Evolutionary conservation across 176 grass and related monocot genomes (phyloP).

Genomic region (Avena eriantha): DNA sequence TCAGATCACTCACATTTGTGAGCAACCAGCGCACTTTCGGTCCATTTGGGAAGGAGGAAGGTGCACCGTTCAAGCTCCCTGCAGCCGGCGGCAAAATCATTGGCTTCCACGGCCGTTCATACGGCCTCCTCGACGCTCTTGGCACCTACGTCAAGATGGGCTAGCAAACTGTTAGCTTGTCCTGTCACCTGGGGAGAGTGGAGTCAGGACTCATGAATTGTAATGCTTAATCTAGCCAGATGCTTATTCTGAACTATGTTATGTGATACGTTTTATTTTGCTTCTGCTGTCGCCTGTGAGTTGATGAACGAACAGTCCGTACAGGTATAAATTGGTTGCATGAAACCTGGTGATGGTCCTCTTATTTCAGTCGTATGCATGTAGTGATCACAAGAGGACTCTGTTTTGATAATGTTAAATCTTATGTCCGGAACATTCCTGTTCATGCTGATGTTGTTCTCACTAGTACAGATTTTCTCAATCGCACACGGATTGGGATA

Average conservation of each 20-base stretch:
- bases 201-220: background rate
- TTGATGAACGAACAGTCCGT: background rate
- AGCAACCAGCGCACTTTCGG: background rate
- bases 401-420: too few relatives aligned
- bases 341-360: background rate
- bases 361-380: too few relatives aligned
- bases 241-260: background rate
- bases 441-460: too few relatives aligned
- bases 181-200: too few relatives aligned
- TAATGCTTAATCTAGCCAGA: background rate
- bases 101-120: background rate
- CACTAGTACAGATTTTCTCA: too few relatives aligned
- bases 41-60: background rate
- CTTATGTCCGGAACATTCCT: background rate
- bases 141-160: background rate
- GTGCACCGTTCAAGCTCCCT: background rate
- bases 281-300: background rate
- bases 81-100: background rate
- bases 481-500: too few relatives aligned
- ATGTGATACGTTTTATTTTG: background rate
- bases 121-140: background rate
- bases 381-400: too few relatives aligned
- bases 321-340: background rate
- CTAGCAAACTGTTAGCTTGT: background rate
- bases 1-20: background rate